phyloP scores from a whole-genome alignment of 1,139 yeast species.

The Kodamaea arcana region DNA sequence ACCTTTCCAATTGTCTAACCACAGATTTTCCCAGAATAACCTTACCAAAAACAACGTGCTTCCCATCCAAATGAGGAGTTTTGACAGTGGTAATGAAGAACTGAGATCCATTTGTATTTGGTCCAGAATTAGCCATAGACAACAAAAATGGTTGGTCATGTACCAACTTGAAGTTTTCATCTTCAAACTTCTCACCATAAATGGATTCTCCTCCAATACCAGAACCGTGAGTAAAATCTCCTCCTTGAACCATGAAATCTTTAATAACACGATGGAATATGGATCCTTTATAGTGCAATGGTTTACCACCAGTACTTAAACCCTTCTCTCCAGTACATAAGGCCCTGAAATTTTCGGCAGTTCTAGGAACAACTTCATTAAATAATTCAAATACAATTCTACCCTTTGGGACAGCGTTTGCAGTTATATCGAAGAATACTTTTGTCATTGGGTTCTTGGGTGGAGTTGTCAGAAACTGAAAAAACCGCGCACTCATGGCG shows the following conservation, averaged over 20 bases:
- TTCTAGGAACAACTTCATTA: conserved; percentile 81
- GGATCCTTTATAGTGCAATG: conserved; percentile 72
- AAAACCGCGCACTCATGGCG: too few species aligned
- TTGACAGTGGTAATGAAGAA: conserved; percentile 86
- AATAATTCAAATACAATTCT: conserved; percentile 73
- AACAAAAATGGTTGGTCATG: conserved; percentile 85
- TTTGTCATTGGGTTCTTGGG: too few species aligned
- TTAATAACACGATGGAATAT: conserved; percentile 90
- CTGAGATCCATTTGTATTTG: conserved; percentile 93
- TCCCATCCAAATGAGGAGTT: conserved; percentile 84
- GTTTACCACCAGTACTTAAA: conserved; percentile 55
- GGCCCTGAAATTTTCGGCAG: conserved; percentile 89
- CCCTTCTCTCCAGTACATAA: conserved; percentile 92
- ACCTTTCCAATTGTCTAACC: conserved; percentile 72
- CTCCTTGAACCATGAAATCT: conserved; percentile 93
- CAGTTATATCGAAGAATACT: conserved; percentile 72
- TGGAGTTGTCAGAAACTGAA: too few species aligned
- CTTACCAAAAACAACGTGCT: conserved; percentile 95
- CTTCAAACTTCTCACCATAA: conserved; percentile 93
- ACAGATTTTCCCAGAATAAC: conserved; percentile 79
- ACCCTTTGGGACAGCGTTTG: conserved; percentile 63
- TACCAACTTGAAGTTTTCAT: conserved; percentile 72
- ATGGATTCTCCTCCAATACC: conserved; percentile 96
- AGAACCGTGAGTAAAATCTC: conserved; percentile 85
- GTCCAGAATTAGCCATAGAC: conserved; percentile 97